A percentile compares a stretch with the other conserved stretches of the same genome.
Evolutionary conservation across 2,329 filamentous ascomycete species (phyloP).

Genomic region (Hypoxylon sp.): DNA sequence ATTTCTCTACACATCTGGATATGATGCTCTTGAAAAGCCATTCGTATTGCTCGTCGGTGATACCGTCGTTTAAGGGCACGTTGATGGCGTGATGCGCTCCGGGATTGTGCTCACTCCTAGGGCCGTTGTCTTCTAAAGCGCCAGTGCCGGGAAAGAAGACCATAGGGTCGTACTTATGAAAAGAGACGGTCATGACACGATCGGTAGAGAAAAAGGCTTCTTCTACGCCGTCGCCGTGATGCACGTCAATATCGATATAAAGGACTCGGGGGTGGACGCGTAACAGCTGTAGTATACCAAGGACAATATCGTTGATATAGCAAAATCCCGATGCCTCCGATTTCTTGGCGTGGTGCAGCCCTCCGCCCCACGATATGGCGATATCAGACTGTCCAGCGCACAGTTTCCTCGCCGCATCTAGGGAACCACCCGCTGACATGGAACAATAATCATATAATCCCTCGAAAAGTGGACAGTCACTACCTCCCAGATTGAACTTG

Average conservation of each 20-base stretch:
- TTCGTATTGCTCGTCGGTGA: conserved; percentile 91
- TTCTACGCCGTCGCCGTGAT: conserved; percentile 93
- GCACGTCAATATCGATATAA: conserved; percentile 96
- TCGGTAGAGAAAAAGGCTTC: conserved; percentile 95
- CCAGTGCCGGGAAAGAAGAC: conserved; percentile 93
- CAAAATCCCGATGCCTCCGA: conserved; percentile 95
- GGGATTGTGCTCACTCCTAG: conserved; percentile 84
- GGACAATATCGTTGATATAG: conserved; percentile 98
- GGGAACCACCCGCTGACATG: conserved; percentile 89
- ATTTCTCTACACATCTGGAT: conserved; percentile 82
- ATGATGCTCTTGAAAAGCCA: conserved; percentile 88
- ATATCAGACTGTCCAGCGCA: conserved; percentile 91
- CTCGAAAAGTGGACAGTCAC: conserved; percentile 97
- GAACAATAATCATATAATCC: conserved; percentile 96
- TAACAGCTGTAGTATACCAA: conserved; percentile 87
- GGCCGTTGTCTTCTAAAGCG: conserved; percentile 87
- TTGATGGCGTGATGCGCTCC: conserved; percentile 93
- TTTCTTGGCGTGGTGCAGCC: conserved; percentile 96
- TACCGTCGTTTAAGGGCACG: conserved; percentile 89
- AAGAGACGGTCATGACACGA: conserved; percentile 92
- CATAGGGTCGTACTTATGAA: conserved; percentile 92
- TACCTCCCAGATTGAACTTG: conserved; percentile 88
- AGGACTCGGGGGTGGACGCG: conserved; percentile 92
- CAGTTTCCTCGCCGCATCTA: conserved; percentile 92
- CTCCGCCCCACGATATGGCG: conserved; percentile 97